Percentiles rank a stretch among this genome's conserved stretches.
Conservation (phyloP, 257 asterid species). For the Nicotiana obtusifolia region DNA sequence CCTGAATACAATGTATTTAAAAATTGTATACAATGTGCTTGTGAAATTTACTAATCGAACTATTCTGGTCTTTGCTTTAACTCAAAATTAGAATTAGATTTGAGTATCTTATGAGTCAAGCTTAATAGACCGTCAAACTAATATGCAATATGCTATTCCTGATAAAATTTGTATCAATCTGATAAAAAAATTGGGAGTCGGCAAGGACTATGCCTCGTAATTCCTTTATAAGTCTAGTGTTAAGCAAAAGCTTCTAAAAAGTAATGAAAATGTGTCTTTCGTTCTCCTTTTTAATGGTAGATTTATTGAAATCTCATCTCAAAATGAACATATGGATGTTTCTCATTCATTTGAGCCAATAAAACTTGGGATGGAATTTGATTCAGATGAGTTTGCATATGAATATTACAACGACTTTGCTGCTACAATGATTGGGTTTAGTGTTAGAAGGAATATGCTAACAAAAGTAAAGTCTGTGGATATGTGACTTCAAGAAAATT, state of each 20-base stretch:
- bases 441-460: background rate
- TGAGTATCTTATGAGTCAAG: background rate
- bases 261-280: background rate
- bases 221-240: background rate
- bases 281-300: background rate
- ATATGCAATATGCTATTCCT: background rate
- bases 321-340: background rate
- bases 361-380: background rate
- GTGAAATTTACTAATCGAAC: too few relatives aligned
- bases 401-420: background rate
- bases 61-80: background rate
- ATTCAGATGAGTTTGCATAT: background rate
- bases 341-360: background rate
- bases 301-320: background rate
- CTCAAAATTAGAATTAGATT: background rate
- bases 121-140: background rate
- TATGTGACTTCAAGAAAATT: background rate
- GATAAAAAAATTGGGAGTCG: background rate
- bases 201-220: background rate
- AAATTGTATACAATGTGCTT: too few relatives aligned
- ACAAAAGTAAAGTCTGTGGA: background rate
- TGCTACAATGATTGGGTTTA: background rate
- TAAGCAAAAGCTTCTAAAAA: background rate
- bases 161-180: too few relatives aligned
- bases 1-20: background rate